These are phyloP conservation scores for Artomyces pyxidatus DNA, from an alignment of 768 basidiomycete species.

Conservation along the genomic window DNA sequence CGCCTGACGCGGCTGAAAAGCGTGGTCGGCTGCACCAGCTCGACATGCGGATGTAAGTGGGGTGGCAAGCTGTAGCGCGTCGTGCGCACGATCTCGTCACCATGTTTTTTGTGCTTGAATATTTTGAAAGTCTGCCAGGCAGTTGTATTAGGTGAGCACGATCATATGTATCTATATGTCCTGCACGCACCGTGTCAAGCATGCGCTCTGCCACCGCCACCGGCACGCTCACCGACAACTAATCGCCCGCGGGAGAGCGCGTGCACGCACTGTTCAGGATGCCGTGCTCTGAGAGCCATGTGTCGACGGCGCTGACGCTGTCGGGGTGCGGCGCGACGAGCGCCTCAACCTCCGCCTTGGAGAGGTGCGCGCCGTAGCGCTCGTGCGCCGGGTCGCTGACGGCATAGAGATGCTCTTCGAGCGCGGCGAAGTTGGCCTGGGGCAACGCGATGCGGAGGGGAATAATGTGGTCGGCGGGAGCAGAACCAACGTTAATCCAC, in stretches of 20 bases:
- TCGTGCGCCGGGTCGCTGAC: constrained; percentile 14
- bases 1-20: constrained; percentile 46
- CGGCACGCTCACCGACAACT: constrained; percentile 53
- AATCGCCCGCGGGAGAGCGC: constrained; percentile 55
- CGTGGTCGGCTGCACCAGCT: constrained; percentile 67
- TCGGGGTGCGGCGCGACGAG: constrained; percentile 44
- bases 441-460: constrained; percentile 32
- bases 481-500: constrained; percentile 35
- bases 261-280: constrained; percentile 33
- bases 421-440: constrained; percentile 13
- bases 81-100: constrained; percentile 54
- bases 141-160: too few species aligned
- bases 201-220: constrained; percentile 57
- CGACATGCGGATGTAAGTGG: constrained; percentile 49
- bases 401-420: constrained; percentile 15
- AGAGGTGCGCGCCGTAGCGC: constrained; percentile 25
- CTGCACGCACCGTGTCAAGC: constrained; percentile 48
- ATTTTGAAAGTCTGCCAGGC: constrained; percentile 61
- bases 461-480: constrained; percentile 39
- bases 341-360: constrained; percentile 49
- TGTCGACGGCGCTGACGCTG: constrained; percentile 44
- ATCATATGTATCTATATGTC: too few species aligned
- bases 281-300: constrained; percentile 55
- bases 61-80: constrained; percentile 60
- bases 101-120: constrained; percentile 47